Conservation (phyloP, 202 grass and related monocot genomes). For the Dendrocalamus latiflorus region DNA sequence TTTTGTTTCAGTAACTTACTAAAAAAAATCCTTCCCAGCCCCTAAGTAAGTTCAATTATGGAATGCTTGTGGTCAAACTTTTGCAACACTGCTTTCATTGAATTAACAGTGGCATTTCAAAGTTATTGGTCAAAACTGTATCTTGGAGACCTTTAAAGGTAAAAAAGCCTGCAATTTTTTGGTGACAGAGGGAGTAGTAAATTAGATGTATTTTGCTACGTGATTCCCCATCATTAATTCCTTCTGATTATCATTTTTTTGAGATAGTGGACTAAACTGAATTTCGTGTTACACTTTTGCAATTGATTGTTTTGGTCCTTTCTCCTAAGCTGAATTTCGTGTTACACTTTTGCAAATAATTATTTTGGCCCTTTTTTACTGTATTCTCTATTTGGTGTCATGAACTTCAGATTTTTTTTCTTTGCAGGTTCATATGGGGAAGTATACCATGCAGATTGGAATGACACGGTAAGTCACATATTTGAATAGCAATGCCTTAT, state of each 20-base stretch:
- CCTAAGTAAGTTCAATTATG: background rate
- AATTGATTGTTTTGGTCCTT: conserved; percentile 13
- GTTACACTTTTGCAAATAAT: conserved; percentile 8
- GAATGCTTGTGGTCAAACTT: background rate
- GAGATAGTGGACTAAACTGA: background rate
- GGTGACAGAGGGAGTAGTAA: background rate
- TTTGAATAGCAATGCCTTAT: conserved; percentile 15
- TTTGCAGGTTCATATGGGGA: conserved; percentile 84
- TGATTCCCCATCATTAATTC: background rate
- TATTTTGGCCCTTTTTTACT: background rate
- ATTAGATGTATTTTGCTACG: background rate
- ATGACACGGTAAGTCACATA: conserved; percentile 86
- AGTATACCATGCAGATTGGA: conserved; percentile 97
- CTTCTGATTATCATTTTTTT: conserved; percentile 1
- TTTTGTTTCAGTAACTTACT: background rate
- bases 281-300: background rate
- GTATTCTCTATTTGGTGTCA: conserved; percentile 13
- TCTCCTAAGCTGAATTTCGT: background rate
- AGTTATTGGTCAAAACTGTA: background rate
- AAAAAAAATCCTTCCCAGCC: background rate
- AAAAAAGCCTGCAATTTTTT: background rate
- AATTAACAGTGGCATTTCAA: background rate
- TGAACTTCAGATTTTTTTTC: background rate
- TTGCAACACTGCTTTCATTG: background rate
- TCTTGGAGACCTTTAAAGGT: background rate